Base-by-base conservation (phyloP, 2,329 filamentous ascomycete species). In the Hypoxylon rubiginosum region DNA sequence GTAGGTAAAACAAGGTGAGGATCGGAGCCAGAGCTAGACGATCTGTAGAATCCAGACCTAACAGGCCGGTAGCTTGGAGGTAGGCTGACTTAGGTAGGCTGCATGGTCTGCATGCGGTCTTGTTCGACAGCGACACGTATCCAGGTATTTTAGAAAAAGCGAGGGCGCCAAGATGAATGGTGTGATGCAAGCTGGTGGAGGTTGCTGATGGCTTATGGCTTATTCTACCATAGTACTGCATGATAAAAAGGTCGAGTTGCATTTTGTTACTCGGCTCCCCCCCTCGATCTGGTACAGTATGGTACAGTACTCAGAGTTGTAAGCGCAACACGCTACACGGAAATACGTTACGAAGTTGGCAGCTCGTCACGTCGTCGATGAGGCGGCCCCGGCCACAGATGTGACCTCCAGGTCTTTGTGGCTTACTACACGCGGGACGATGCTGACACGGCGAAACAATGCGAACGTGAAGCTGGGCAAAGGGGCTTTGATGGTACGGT, bases 371-470 rank as follows among this genome's bases (percentile, higher is more conserved):
- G 58, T 4, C 36, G 39, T 50, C 15, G 39, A 6, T 43, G 15
- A 19, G 39, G 39, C n/a, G 39, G 39, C 17, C 39, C 10, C 19
- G 24, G 11, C 13, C 7, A 9, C 36, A 51, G 48, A 58, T 63
- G 64, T 43, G 59, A 61, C 56, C 49, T 45, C 66, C 13, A 28
- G 36, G 32, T 55, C 32, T 24, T 49, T 19, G 45, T 19, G 32
- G 66, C 66, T 69, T 69, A 69, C 66, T 69, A 62, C 32, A 43
- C 58, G 39, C 21, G 45, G 26, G 17, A n/a, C n/a, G 24, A 26
- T 21, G 41, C 26, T 48, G 39, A 53, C 46, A 57, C 32, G 43
- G 36, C 19, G n/a, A 32, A n/a, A 50, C 13, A 21, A 30, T 24
- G 17, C 41, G n/a, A 49, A 41, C 8, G 8, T 9, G 17, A 41